Base-by-base conservation (phyloP, 768 basidiomycete genomes). In the Auriculariales sp. region DNA sequence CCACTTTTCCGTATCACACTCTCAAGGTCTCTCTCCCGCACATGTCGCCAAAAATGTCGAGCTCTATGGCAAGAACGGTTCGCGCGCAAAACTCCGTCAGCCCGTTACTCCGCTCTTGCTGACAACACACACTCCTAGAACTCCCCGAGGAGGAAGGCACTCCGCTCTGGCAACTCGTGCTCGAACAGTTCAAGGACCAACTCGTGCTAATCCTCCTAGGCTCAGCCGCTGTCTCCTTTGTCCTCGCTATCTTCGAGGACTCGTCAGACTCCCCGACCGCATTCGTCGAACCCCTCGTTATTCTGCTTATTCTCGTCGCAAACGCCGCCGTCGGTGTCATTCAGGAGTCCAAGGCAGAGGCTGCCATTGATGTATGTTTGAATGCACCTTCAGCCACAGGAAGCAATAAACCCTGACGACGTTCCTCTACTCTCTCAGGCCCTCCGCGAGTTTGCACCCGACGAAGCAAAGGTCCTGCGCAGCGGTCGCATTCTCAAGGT, bases 131-230 rank as follows among this genome's bases (percentile, higher is more conserved):
- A 46, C 46, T 34, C 46, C 12, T 63, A 98, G 94, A 88, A 61
- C 73, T 99, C 5, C 93, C 94, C 10, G 91, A 95, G 60, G 89
- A 93, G 9, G 83, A 88, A 0, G 68, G 88, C 3, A 95, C 94
- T 3, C 88, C 93, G 3, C 61, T 98, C 28, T 92, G 91, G 89
- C 76, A 89, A 61, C 79, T 98, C 53, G 83, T 99, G 52, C 74
- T 99, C n/a, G 92, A 95, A 57, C 94, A 99, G 67, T 99, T 99
- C 74, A 85, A 98, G 71, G 94, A 99, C 68, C 91, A 95, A 65
- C 78, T 99, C 27, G 94, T 99, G 34, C 81, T 99, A 54, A 98
- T 99, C 61, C 77, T 99, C 29, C 82, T 99, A 42, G 92, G 76
- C 2, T 95, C 92, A 1, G 94, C 94, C 11, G 81, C 87, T 39